Percentiles rank a stretch among this genome's conserved stretches.
phyloP scores from a whole-genome alignment of 2,329 filamentous ascomycete genomes.

The Sporothrix globosa region DNA sequence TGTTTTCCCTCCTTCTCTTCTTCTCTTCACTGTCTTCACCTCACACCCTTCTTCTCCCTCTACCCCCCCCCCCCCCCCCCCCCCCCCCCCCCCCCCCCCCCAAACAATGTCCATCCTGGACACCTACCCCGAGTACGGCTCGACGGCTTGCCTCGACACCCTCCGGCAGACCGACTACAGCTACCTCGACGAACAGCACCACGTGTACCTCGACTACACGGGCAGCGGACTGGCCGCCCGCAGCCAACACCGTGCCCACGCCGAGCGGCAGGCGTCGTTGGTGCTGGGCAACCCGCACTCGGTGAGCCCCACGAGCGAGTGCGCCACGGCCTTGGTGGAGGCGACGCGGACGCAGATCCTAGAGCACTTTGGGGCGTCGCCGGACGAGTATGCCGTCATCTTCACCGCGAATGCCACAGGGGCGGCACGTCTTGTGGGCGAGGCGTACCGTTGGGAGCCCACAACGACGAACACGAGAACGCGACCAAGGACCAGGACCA shows the following conservation, averaged over 20 bases:
- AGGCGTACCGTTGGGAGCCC: constrained; percentile 45
- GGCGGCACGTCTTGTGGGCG: constrained; percentile 47
- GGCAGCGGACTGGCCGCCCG: constrained; percentile 46
- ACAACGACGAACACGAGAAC: background rate
- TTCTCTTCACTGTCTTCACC: background rate
- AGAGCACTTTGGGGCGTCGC: constrained; percentile 43
- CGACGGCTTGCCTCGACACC: constrained; percentile 42
- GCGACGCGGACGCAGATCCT: constrained; percentile 43
- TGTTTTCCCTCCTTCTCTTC: background rate
- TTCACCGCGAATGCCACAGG: constrained; percentile 49
- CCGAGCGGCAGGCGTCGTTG: constrained; percentile 39
- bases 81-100: background rate
- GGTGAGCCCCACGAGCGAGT: constrained; percentile 45
- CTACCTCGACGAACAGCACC: constrained; percentile 46
- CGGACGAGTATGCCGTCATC: constrained; percentile 47
- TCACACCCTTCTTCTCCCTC: background rate
- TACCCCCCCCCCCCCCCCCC: background rate
- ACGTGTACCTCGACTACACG: constrained; percentile 50
- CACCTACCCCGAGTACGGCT: constrained; percentile 44
- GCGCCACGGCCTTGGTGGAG: constrained; percentile 44
- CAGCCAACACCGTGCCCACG: constrained; percentile 43
- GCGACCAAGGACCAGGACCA: background rate
- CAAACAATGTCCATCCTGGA: constrained; percentile 35
- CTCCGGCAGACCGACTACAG: constrained; percentile 44
- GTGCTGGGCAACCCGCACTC: constrained; percentile 50